Evolutionary conservation across 2,329 filamentous ascomycete genomes (phyloP).

Genomic region (Hypoxylon sp.): DNA sequence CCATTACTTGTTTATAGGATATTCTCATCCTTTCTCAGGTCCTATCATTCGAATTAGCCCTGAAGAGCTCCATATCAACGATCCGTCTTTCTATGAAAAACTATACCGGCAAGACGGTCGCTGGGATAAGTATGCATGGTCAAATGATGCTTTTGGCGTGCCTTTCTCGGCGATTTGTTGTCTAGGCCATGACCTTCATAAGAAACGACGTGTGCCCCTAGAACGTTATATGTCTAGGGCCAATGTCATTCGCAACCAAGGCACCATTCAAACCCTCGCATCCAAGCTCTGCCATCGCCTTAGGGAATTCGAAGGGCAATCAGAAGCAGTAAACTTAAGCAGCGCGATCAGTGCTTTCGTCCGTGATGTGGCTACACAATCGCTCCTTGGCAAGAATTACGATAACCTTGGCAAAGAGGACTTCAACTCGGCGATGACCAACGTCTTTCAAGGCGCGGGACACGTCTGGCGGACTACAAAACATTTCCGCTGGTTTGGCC

Average conservation of each 20-base stretch:
- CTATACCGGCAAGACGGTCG: conserved; percentile 29
- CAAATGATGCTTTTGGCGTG: neutral
- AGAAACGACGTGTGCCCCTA: neutral
- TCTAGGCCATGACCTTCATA: conserved; percentile 6
- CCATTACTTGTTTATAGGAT: neutral
- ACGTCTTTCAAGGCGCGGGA: neutral
- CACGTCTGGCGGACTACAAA: neutral
- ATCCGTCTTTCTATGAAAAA: conserved; percentile 17
- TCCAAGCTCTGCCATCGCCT: neutral
- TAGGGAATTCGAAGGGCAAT: neutral
- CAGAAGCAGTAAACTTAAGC: conserved; percentile 1
- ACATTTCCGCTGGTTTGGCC: neutral
- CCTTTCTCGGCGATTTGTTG: neutral
- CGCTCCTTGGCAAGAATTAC: neutral
- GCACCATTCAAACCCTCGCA: neutral
- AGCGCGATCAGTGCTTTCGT: neutral
- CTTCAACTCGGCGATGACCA: neutral
- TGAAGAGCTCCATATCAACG: neutral
- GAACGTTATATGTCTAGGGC: conserved; percentile 3
- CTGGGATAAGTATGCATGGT: conserved; percentile 33
- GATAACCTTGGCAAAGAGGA: conserved; percentile 2
- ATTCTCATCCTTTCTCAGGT: neutral
- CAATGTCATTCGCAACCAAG: neutral
- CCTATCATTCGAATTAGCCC: neutral
- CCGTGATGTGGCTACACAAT: conserved; percentile 1